Base-by-base conservation (phyloP, 805 yeast species). In the Schizosaccharomyces osmophilus region DNA sequence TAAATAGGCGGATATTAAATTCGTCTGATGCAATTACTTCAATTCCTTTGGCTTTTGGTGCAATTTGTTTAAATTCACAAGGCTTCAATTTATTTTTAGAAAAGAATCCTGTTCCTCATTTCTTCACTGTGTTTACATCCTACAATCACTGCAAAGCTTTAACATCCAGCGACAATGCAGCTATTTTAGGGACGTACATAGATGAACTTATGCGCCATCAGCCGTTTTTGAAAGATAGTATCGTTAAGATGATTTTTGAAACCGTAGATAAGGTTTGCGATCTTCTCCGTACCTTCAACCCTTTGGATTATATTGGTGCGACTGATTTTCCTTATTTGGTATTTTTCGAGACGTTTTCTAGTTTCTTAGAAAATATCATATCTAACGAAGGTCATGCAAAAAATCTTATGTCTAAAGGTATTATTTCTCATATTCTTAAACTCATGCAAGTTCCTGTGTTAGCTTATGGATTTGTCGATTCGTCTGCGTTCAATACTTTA, bases 201-300 rank as follows among this genome's bases (percentile, higher is more conserved):
- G 95, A 88, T 68, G 94, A 86, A 65, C 71, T 88, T 59, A 82
- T 85, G 1, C 78, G 95, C 67, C 96, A 89, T 68, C 87, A 85
- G 67, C 86, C 95, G 0, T 80, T 78, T 1, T 73, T 87, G 63
- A 81, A 84, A 60, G 82, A 84, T 0, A 67, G 71, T 0, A 80
- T 88, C 26, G 70, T 79, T 60, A 70, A 74, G 2, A 79, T 80
- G 55, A 54, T 65, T 54, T 3, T 63, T 59, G 32, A 19, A 32
- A 15, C 24, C 22, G 4, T 24, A 2, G 36, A 55, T 17, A 15
- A 55, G 24, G 22, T 55, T 22, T n/a, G n/a, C 24, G 11, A n/a
- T n/a, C 29, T 48, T 48, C 55, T 48, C 24, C 6, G 24, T 24
- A 24, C 24, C 15, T 48, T 19, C 29, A 19, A n/a, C 5, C 55